phyloP scores from a whole-genome alignment of 257 asterid genomes.

The Nicotiana otophora region DNA sequence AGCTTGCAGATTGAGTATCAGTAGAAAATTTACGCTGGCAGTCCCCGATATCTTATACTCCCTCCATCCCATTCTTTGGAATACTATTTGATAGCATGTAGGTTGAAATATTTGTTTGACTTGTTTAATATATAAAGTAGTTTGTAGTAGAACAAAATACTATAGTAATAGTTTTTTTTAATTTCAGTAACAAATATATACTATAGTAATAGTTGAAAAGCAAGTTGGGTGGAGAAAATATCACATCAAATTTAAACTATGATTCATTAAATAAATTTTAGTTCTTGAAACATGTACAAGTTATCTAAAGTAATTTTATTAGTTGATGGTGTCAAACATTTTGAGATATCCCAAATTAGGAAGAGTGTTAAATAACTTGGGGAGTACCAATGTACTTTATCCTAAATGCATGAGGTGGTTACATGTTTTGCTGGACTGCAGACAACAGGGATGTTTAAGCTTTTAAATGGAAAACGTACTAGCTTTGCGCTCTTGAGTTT shows the following conservation, averaged over 20 bases:
- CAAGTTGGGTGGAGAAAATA: neutral
- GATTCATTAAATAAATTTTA: neutral
- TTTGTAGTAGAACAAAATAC: neutral
- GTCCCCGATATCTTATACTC: neutral
- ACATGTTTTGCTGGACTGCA: neutral
- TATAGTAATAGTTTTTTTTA: neutral
- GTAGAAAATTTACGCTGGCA: neutral
- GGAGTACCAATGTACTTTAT: neutral
- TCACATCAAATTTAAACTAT: neutral
- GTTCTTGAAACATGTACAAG: neutral
- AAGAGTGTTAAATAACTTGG: neutral
- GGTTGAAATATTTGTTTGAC: neutral
- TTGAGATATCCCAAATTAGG: neutral
- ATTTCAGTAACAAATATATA: neutral
- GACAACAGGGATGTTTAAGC: neutral
- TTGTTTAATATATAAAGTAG: neutral
- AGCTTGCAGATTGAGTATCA: neutral
- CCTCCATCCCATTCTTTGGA: neutral
- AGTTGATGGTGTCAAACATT: slow-evolving; percentile 1
- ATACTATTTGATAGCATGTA: neutral
- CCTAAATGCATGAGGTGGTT: neutral
- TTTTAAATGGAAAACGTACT: neutral
- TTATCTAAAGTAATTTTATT: neutral
- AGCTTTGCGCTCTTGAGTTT: neutral
- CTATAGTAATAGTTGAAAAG: neutral